These are phyloP conservation scores for Abrus pulchellus DNA, from an alignment of 306 rosid species.

Conservation along the genomic window DNA sequence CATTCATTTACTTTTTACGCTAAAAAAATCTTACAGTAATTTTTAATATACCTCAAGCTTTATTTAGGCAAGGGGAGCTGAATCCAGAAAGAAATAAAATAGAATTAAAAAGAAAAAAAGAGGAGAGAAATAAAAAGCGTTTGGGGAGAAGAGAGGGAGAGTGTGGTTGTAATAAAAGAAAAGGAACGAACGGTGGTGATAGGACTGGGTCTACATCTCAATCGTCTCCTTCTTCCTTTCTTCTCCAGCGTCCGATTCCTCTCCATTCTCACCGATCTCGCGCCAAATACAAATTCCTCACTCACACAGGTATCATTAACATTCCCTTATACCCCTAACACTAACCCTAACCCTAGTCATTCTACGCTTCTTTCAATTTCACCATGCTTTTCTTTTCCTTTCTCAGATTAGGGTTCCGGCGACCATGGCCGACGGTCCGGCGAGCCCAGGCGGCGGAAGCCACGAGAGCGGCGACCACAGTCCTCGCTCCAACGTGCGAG, in stretches of 20 bases:
- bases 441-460: conserved; percentile 90
- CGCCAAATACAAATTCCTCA: conserved; percentile 75
- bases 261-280: conserved; percentile 62
- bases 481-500: conserved; percentile 87
- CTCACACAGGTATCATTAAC: conserved; percentile 48
- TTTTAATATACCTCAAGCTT: too few relatives aligned
- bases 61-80: background rate
- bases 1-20: too few relatives aligned
- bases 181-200: conserved; percentile 98
- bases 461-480: conserved; percentile 93
- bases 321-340: background rate
- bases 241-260: conserved; percentile 99
- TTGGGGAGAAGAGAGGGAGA: background rate
- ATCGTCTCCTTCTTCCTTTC: conserved; percentile 82
- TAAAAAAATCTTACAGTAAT: too few relatives aligned
- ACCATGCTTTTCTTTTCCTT: conserved; percentile 42
- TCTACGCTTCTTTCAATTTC: conserved; percentile 45
- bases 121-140: background rate
- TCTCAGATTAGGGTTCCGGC: conserved; percentile 62
- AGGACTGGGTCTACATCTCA: conserved; percentile 70
- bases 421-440: conserved; percentile 80
- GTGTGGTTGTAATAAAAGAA: conserved; percentile 47
- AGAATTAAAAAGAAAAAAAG: background rate
- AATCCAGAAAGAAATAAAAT: background rate
- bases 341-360: conserved; percentile 8